Evolutionary conservation across 345 rosid species (phyloP).

Genomic region (Rhodamnia rubescens): DNA sequence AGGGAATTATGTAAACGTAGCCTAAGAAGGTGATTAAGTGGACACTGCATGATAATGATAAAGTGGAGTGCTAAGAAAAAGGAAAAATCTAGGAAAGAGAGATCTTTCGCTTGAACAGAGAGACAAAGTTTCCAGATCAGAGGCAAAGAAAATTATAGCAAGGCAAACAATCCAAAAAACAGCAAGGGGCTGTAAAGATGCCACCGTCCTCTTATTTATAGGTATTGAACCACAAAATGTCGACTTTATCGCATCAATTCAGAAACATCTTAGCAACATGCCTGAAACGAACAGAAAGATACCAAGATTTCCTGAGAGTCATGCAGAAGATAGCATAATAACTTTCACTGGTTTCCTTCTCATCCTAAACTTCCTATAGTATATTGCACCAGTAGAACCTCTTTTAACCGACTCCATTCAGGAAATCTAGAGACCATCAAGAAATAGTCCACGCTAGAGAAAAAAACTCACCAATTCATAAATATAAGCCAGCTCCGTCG

Average conservation of each 20-base stretch:
- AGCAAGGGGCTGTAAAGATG: neutral
- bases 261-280: neutral
- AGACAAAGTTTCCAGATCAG: neutral
- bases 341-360: neutral
- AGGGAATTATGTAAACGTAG: neutral
- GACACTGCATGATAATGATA: neutral
- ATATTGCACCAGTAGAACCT: neutral
- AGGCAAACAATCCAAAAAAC: neutral
- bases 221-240: neutral
- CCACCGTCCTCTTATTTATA: neutral
- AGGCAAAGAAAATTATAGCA: neutral
- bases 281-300: neutral
- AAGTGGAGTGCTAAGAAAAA: neutral
- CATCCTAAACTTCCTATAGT: neutral
- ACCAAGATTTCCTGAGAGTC: neutral
- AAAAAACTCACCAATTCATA: constrained; percentile 68
- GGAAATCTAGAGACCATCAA: neutral
- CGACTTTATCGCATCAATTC: neutral
- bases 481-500: constrained; percentile 74
- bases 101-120: neutral
- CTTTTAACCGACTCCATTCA: neutral
- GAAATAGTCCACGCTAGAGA: neutral
- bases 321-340: neutral
- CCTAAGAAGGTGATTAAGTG: neutral
- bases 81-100: neutral